Conservation (phyloP, 768 basidiomycete genomes). For the Lentinula raphanica region DNA sequence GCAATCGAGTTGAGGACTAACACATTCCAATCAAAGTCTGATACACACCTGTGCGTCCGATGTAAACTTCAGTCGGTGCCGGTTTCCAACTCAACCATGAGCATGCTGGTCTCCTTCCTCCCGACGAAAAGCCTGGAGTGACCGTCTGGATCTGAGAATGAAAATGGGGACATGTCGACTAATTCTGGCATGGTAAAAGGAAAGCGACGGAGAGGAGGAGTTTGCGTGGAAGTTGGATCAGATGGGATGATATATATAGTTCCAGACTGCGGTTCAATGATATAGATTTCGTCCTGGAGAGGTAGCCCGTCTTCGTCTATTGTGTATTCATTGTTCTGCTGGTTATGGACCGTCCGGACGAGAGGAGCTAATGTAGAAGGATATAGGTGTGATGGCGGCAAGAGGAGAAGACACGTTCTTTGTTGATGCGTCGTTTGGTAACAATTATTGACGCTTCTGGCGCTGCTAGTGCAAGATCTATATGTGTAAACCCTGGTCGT, state of each 20-base stretch:
- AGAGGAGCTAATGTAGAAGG: slow-evolving; percentile 66
- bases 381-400: no score
- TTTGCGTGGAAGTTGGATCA: slow-evolving; percentile 54
- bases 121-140: slow-evolving; percentile 75
- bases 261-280: slow-evolving; percentile 93
- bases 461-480: no score
- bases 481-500: no score
- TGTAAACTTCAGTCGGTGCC: slow-evolving; percentile 57
- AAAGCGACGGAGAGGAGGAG: slow-evolving; percentile 41
- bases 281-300: slow-evolving; percentile 67
- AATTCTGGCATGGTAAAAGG: slow-evolving; percentile 90
- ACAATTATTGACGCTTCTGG: no score
- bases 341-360: slow-evolving; percentile 62
- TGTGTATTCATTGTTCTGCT: slow-evolving; percentile 44
- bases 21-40: no score
- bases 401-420: no score
- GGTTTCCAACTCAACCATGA: slow-evolving; percentile 72
- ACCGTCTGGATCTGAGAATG: slow-evolving; percentile 54
- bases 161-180: slow-evolving; percentile 87
- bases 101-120: slow-evolving; percentile 79
- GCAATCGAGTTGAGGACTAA: not conserved
- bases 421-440: no score
- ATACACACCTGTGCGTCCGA: slow-evolving; percentile 45
- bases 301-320: slow-evolving; percentile 41
- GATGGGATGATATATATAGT: slow-evolving; percentile 83